Evolutionary conservation across 805 yeast genomes (phyloP).

Genomic region (Sungouiella blattae): DNA sequence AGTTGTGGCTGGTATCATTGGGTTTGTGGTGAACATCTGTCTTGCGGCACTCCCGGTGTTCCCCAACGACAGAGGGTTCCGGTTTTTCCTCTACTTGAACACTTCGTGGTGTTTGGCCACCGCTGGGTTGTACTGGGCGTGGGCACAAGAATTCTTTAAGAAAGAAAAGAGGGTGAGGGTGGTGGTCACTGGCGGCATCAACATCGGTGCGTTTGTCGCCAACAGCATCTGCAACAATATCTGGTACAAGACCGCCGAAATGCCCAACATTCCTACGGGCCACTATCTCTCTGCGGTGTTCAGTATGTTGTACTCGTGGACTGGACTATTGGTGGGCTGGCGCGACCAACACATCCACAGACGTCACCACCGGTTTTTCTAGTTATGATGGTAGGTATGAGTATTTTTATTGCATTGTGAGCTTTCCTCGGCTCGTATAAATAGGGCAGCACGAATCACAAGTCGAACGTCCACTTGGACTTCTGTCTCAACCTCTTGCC

Average conservation of each 20-base stretch:
- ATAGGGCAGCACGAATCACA: no score
- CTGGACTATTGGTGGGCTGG: neutral
- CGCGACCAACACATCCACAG: neutral
- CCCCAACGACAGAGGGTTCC: neutral
- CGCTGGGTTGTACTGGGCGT: neutral
- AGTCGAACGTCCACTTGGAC: constrained; percentile 42
- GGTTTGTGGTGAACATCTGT: neutral
- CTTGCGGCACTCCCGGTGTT: neutral
- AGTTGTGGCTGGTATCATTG: neutral
- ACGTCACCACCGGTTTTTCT: neutral
- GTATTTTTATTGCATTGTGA: no score
- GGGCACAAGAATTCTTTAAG: neutral
- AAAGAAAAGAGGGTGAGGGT: neutral
- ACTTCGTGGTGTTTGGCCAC: neutral
- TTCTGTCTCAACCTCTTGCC: constrained; percentile 44
- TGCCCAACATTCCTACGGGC: neutral
- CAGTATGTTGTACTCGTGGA: neutral
- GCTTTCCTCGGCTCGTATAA: no score
- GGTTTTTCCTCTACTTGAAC: neutral
- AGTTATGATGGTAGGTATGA: no score
- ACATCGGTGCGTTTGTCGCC: neutral
- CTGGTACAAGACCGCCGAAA: neutral
- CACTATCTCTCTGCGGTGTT: neutral
- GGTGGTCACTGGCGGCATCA: neutral
- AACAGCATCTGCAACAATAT: neutral